Evolutionary conservation across 2,329 filamentous ascomycete species (phyloP).

Genomic region (Coniella lustricola): DNA sequence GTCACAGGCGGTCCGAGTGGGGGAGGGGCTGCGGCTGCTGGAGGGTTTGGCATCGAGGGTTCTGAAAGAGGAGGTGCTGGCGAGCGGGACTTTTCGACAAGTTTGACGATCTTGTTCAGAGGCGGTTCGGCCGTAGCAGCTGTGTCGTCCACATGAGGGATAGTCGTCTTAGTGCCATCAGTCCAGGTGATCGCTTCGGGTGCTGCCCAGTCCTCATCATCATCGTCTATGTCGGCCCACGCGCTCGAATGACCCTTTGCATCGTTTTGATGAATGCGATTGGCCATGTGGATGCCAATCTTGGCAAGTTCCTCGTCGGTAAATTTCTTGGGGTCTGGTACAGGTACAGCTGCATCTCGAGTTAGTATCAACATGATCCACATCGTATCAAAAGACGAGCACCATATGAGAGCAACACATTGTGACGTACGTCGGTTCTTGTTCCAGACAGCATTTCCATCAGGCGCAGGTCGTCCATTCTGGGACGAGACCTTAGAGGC

Average conservation of each 20-base stretch:
- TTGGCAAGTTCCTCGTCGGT: slow-evolving; percentile 84
- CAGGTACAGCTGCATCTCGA: slow-evolving; percentile 45
- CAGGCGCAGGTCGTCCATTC: slow-evolving; percentile 50
- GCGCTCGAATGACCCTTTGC: slow-evolving; percentile 55
- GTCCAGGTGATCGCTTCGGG: slow-evolving; percentile 83
- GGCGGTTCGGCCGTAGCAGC: slow-evolving; percentile 11
- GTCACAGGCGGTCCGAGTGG: too few species aligned
- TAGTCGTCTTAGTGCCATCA: slow-evolving; percentile 75
- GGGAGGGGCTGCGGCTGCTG: slow-evolving; percentile 13
- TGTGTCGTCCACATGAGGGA: slow-evolving; percentile 55
- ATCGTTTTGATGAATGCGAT: slow-evolving; percentile 69
- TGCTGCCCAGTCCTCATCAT: slow-evolving; percentile 82
- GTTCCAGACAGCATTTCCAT: slow-evolving; percentile 76
- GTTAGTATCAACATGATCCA: slow-evolving; percentile 14
- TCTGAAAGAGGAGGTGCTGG: slow-evolving; percentile 2
- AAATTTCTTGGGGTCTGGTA: slow-evolving; percentile 70
- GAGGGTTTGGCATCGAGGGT: slow-evolving; percentile 24
- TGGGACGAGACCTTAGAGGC: slow-evolving; percentile 35
- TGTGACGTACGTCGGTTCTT: slow-evolving; percentile 68
- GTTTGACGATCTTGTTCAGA: slow-evolving; percentile 21
- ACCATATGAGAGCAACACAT: background rate
- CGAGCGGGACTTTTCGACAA: slow-evolving; percentile 38
- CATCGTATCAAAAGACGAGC: background rate
- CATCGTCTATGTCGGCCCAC: slow-evolving; percentile 78
- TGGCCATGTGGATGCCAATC: slow-evolving; percentile 80